These are phyloP conservation scores for Phyllosticta paracitricarpa DNA, from an alignment of 2,329 filamentous ascomycete genomes.

Conservation along the genomic window DNA sequence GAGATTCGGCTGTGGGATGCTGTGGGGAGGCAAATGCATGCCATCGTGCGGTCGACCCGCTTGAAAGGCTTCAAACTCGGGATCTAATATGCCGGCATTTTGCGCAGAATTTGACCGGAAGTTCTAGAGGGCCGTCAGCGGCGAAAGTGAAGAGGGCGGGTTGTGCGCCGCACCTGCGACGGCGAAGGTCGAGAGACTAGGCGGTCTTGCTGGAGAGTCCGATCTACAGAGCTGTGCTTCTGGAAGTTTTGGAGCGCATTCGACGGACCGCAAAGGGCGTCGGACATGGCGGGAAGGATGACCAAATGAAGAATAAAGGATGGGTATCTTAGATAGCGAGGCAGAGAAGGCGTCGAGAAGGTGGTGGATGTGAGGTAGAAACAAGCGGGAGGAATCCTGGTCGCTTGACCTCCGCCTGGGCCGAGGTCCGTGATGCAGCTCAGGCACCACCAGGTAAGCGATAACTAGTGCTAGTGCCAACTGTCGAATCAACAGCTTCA, in stretches of 20 bases:
- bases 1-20: conserved; percentile 18
- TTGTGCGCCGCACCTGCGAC: conserved; percentile 39
- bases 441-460: not conserved
- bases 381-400: not conserved
- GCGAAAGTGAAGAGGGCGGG: not conserved
- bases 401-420: not conserved
- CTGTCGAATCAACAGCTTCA: not conserved
- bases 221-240: conserved; percentile 58
- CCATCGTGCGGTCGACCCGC: conserved; percentile 33
- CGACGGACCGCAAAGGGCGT: conserved; percentile 63
- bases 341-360: not conserved
- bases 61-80: conserved; percentile 62
- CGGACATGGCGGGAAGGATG: conserved; percentile 44
- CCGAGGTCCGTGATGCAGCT: not conserved
- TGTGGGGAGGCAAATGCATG: conserved; percentile 23
- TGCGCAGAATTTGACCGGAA: conserved; percentile 50
- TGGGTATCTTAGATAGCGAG: not conserved
- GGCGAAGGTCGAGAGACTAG: conserved; percentile 45
- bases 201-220: conserved; percentile 64
- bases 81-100: conserved; percentile 47
- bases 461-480: not conserved
- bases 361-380: not conserved
- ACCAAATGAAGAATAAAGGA: not conserved
- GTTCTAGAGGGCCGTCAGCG: conserved; percentile 33
- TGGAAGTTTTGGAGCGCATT: conserved; percentile 66